Evolutionary conservation across 257 asterid species (phyloP).

Genomic region (Fraxinus americana): DNA sequence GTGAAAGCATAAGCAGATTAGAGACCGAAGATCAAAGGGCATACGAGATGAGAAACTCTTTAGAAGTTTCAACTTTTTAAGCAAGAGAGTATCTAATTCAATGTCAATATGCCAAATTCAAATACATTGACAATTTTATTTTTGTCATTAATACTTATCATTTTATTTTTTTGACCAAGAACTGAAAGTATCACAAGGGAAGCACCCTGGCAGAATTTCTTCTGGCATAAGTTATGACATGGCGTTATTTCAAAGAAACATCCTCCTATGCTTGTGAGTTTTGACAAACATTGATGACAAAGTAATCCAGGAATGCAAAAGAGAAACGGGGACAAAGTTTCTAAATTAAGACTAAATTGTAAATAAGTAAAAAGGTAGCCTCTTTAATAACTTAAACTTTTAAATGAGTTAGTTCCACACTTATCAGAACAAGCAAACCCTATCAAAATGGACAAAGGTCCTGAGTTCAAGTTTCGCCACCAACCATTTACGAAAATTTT

Average conservation of each 20-base stretch:
- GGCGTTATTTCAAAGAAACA: too few species aligned
- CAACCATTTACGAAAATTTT: not conserved
- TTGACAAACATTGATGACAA: too few species aligned
- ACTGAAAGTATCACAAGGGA: not conserved
- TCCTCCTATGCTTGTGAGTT: too few species aligned
- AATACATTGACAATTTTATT: not conserved
- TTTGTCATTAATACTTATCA: not conserved
- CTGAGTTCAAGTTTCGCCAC: not conserved
- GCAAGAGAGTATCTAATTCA: not conserved
- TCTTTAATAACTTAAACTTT: not conserved
- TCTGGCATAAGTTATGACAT: too few species aligned
- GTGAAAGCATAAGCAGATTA: not conserved
- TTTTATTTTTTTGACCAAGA: not conserved
- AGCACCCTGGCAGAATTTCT: too few species aligned
- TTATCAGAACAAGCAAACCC: not conserved
- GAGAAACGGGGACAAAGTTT: not conserved
- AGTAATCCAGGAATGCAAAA: not conserved
- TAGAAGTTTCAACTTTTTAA: not conserved
- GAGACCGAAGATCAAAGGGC: not conserved
- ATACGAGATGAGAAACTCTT: not conserved
- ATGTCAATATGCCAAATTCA: not conserved
- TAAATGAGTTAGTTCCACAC: not conserved
- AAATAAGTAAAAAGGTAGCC: not conserved
- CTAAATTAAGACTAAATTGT: too few species aligned
- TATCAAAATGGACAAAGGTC: not conserved